These are phyloP conservation scores for Chaetomium fimeti DNA, from an alignment of 495 filamentous ascomycete genomes.

Conservation along the genomic window DNA sequence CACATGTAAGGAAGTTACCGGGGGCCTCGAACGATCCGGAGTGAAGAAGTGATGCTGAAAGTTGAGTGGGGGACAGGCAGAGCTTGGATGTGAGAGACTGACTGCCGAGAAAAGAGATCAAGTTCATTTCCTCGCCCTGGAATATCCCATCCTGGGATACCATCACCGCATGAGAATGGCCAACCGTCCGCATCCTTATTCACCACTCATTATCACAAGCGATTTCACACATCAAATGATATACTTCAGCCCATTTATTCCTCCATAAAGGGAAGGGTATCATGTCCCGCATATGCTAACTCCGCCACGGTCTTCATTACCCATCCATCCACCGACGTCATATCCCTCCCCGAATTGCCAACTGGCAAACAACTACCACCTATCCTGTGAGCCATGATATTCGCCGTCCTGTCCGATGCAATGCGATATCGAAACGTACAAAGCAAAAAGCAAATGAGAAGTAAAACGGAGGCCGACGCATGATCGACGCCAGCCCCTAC, in stretches of 20 bases:
- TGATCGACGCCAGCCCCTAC: neutral
- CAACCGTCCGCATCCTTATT: no score
- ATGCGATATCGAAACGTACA: neutral
- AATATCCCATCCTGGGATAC: neutral
- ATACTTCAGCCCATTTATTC: no score
- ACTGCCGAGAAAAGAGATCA: neutral
- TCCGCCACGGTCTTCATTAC: no score
- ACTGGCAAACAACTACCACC: neutral
- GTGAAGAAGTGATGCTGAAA: neutral
- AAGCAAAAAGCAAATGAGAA: neutral
- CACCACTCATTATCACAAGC: no score
- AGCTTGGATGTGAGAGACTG: conserved; percentile 12
- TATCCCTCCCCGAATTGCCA: neutral
- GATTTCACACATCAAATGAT: no score
- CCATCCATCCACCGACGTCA: no score
- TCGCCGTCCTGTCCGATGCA: neutral
- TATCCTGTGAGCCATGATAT: neutral
- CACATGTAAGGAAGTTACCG: neutral
- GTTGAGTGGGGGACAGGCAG: neutral
- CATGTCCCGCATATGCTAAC: no score
- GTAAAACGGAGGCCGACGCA: neutral
- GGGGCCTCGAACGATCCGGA: neutral
- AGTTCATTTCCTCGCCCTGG: neutral
- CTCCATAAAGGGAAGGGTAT: no score
- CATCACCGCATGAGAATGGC: no score